Evolutionary conservation across 2,329 filamentous ascomycete species (phyloP).

Genomic region (Fusarium sp.): DNA sequence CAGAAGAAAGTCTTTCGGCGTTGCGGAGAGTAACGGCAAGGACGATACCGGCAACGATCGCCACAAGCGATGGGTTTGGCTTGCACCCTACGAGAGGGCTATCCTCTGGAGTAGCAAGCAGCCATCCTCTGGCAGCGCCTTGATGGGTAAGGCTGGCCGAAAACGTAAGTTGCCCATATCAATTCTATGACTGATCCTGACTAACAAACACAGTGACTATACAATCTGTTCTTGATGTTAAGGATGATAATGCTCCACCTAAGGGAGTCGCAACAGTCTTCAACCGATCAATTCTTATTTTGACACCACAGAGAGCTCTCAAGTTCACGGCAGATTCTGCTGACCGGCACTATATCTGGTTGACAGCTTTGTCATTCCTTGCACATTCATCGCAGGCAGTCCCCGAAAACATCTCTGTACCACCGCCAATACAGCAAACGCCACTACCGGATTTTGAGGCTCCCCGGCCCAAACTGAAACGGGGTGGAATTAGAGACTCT

Average conservation of each 20-base stretch:
- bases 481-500: conserved; percentile 79
- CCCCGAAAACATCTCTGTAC: conserved; percentile 72
- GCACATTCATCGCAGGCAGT: conserved; percentile 87
- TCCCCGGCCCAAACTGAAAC: conserved; percentile 58
- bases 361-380: conserved; percentile 93
- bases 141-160: conserved; percentile 93
- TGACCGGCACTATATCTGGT: conserved; percentile 93
- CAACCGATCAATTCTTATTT: conserved; percentile 91
- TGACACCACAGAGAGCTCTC: conserved; percentile 91
- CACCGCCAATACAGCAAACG: conserved; percentile 54
- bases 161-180: conserved; percentile 75
- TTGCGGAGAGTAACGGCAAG: conserved; percentile 71
- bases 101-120: conserved; percentile 99
- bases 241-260: conserved; percentile 88
- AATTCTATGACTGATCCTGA: conserved; percentile 12
- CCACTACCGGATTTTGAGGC: conserved; percentile 62
- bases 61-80: conserved; percentile 98
- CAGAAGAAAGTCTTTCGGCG: conserved; percentile 88
- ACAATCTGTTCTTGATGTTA: conserved; percentile 96
- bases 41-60: conserved; percentile 80
- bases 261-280: conserved; percentile 75
- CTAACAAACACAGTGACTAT: conserved; percentile 76
- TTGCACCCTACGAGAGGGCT: conserved; percentile 93
- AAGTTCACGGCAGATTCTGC: conserved; percentile 89
- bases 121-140: conserved; percentile 83